These are phyloP conservation scores for Pythium insidiosum DNA, from an alignment of 352 stramenopile genomes.

Conservation along the genomic window DNA sequence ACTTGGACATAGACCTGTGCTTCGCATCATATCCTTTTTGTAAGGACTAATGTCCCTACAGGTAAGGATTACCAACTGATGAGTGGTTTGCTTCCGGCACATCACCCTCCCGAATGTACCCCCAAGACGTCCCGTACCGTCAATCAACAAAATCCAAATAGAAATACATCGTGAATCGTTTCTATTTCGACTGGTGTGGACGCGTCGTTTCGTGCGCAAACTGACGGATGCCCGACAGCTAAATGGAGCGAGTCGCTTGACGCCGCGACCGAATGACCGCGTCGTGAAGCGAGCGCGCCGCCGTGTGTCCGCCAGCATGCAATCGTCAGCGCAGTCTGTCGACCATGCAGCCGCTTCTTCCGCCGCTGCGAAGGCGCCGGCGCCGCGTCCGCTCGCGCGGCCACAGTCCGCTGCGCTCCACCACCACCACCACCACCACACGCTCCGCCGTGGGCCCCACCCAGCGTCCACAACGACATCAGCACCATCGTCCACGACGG, in stretches of 20 bases:
- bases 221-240: conserved; percentile 1
- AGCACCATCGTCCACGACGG: background rate
- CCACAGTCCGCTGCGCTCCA: conserved; percentile 2
- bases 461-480: background rate
- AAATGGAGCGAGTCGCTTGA: too few relatives aligned
- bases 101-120: conserved; percentile 1
- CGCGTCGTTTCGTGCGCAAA: conserved; percentile 2
- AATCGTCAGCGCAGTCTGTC: too few relatives aligned
- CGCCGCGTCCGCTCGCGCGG: conserved; percentile 1
- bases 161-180: too few relatives aligned
- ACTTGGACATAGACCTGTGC: conserved; percentile 71
- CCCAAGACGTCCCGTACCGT: background rate
- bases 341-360: too few relatives aligned
- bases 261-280: too few relatives aligned
- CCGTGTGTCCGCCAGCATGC: too few relatives aligned
- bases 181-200: background rate
- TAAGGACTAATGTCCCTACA: conserved; percentile 61
- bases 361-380: too few relatives aligned
- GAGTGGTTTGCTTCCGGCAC: conserved; percentile 26
- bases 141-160: too few relatives aligned
- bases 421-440: background rate
- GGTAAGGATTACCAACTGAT: conserved; percentile 84
- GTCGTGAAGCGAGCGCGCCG: too few relatives aligned
- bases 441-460: conserved; percentile 1
- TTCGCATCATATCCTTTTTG: conserved; percentile 83